Percentiles rank a stretch among this genome's conserved stretches.
phyloP scores from a whole-genome alignment of 2,329 filamentous ascomycete species.

The Beauveria brongniartii region DNA sequence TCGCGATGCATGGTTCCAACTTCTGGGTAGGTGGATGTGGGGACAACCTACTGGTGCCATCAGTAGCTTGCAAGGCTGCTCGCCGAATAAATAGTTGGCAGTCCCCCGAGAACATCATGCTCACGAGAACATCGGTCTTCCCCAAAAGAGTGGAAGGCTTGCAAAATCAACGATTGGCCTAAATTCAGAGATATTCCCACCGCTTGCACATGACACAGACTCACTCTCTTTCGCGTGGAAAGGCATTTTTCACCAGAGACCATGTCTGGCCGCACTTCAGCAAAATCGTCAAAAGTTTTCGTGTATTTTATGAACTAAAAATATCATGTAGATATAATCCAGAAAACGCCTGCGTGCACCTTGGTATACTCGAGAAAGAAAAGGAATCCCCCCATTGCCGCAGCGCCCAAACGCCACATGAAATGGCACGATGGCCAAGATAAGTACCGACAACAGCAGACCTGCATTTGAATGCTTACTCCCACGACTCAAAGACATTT shows the following conservation, averaged over 20 bases:
- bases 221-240: too few relatives aligned
- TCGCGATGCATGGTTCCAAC: neutral
- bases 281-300: too few relatives aligned
- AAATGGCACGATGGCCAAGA: neutral
- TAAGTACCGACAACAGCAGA: neutral
- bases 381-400: neutral
- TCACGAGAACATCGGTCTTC: too few relatives aligned
- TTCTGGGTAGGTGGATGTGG: neutral
- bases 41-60: neutral
- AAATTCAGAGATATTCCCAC: too few relatives aligned
- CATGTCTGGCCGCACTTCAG: too few relatives aligned
- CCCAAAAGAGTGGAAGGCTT: too few relatives aligned
- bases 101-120: too few relatives aligned
- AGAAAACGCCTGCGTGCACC: neutral
- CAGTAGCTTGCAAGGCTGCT: neutral
- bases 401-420: neutral
- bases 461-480: neutral
- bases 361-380: neutral
- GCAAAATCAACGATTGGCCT: too few relatives aligned
- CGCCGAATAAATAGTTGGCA: too few relatives aligned
- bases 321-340: neutral
- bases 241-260: too few relatives aligned
- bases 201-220: too few relatives aligned
- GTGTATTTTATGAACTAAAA: neutral
- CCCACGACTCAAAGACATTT: neutral